Evolutionary conservation across 805 yeast genomes (phyloP).

Genomic region (Yarrowia alimentaria): DNA sequence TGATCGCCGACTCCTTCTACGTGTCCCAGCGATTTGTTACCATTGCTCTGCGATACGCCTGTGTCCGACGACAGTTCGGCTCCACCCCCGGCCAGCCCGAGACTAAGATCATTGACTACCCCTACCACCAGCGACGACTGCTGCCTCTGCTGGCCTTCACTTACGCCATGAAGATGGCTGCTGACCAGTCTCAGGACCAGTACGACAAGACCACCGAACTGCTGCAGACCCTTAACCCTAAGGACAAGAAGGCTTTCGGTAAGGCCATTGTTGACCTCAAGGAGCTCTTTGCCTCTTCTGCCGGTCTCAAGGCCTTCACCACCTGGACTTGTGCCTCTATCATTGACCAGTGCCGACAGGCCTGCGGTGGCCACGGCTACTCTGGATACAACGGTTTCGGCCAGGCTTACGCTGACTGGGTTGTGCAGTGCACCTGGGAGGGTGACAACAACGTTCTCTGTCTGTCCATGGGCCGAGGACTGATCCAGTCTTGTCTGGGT

Average conservation of each 20-base stretch:
- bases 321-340: constrained; percentile 81
- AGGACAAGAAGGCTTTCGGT: constrained; percentile 48
- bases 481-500: constrained; percentile 51
- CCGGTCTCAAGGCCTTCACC: constrained; percentile 81
- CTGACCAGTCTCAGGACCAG: constrained; percentile 56
- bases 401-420: constrained; percentile 86
- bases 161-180: constrained; percentile 72
- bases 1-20: constrained; percentile 84
- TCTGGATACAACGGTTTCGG: constrained; percentile 89
- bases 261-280: constrained; percentile 60
- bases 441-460: constrained; percentile 91
- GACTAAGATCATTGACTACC: constrained; percentile 77
- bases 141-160: constrained; percentile 80
- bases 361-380: constrained; percentile 97
- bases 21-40: constrained; percentile 76
- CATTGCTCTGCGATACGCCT: constrained; percentile 84
- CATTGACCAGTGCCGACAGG: constrained; percentile 87
- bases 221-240: constrained; percentile 41
- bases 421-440: constrained; percentile 97
- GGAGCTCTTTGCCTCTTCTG: constrained; percentile 77
- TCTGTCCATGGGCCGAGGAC: constrained; percentile 78
- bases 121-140: constrained; percentile 84
- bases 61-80: constrained; percentile 83
- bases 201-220: constrained; percentile 53
- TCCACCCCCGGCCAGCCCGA: constrained; percentile 51